Conservation (phyloP, 768 basidiomycete species). For the Suillus spraguei region DNA sequence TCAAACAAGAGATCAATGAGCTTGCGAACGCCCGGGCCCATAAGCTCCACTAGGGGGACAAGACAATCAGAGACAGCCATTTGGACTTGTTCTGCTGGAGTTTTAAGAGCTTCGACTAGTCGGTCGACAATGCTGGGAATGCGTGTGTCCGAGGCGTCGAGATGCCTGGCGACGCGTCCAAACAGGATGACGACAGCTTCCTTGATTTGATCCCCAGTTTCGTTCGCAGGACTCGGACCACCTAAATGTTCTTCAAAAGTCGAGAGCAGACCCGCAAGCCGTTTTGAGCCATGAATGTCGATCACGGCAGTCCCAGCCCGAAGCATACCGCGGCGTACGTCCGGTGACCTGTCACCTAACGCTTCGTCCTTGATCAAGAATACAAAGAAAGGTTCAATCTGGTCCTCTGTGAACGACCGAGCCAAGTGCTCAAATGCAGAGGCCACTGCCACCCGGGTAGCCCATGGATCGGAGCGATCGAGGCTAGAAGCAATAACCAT, state of each 20-base stretch:
- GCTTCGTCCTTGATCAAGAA: conserved; percentile 88
- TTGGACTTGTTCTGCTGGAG: conserved; percentile 95
- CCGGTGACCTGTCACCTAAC: conserved; percentile 80
- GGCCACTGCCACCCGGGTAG: conserved; percentile 75
- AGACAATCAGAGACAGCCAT: conserved; percentile 96
- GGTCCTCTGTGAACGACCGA: conserved; percentile 58
- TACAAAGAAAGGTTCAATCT: conserved; percentile 73
- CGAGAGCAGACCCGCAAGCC: conserved; percentile 72
- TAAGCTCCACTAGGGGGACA: conserved; percentile 77
- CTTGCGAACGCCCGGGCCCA: conserved; percentile 47
- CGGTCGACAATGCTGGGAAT: conserved; percentile 83
- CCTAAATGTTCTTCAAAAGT: conserved; percentile 81
- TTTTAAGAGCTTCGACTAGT: conserved; percentile 86
- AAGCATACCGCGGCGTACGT: conserved; percentile 89
- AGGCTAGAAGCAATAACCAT: conserved; percentile 90
- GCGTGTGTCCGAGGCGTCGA: conserved; percentile 74
- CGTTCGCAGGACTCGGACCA: conserved; percentile 54
- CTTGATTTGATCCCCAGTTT: conserved; percentile 85
- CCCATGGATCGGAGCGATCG: conserved; percentile 90
- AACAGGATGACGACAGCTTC: conserved; percentile 95
- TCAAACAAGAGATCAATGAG: conserved; percentile 80
- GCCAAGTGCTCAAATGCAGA: conserved; percentile 68
- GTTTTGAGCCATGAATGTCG: conserved; percentile 76
- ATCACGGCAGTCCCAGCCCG: conserved; percentile 79
- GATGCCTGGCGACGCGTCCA: conserved; percentile 88